Percentiles rank a stretch among this genome's conserved stretches.
Conservation (phyloP, 371 early-diverging fungal species). For the Saksenaea oblongispora region DNA sequence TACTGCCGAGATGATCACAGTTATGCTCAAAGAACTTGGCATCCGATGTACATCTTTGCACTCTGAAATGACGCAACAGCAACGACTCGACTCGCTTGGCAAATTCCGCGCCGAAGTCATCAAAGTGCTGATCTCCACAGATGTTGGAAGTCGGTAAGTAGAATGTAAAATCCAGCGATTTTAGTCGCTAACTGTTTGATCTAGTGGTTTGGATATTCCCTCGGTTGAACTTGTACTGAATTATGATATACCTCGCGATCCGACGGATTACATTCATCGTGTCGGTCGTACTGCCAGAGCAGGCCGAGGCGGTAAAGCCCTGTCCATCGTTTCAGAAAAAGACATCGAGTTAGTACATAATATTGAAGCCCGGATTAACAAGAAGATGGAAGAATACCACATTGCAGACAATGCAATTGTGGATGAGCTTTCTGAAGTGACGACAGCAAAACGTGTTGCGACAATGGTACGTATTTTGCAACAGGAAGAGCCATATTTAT, state of each 20-base stretch:
- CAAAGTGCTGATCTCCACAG: conserved; percentile 92
- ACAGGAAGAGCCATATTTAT: not conserved
- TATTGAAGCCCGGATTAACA: conserved; percentile 84
- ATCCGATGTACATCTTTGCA: conserved; percentile 91
- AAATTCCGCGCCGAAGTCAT: conserved; percentile 90
- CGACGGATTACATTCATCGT: conserved; percentile 98
- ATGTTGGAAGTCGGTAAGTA: conserved; percentile 90
- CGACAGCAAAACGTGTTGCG: conserved; percentile 88
- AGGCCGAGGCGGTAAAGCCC: conserved; percentile 86
- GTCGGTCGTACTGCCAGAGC: conserved; percentile 99
- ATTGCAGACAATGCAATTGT: conserved; percentile 80
- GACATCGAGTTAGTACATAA: conserved; percentile 88
- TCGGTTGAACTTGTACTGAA: conserved; percentile 94
- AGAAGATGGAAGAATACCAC: conserved; percentile 76
- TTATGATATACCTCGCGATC: conserved; percentile 97
- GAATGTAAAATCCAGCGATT: not conserved
- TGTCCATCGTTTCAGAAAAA: conserved; percentile 92
- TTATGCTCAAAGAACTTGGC: conserved; percentile 87
- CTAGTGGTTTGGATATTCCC: conserved; percentile 98
- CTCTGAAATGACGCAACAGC: conserved; percentile 91
- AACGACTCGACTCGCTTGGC: conserved; percentile 88
- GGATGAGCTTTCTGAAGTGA: conserved; percentile 80
- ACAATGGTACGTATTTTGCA: conserved; percentile 64
- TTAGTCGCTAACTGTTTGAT: not conserved
- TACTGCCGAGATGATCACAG: conserved; percentile 79